A percentile compares a stretch with the other conserved stretches of the same genome.
phyloP scores from a whole-genome alignment of 2,329 filamentous ascomycete species.

The Calonectria naviculata region DNA sequence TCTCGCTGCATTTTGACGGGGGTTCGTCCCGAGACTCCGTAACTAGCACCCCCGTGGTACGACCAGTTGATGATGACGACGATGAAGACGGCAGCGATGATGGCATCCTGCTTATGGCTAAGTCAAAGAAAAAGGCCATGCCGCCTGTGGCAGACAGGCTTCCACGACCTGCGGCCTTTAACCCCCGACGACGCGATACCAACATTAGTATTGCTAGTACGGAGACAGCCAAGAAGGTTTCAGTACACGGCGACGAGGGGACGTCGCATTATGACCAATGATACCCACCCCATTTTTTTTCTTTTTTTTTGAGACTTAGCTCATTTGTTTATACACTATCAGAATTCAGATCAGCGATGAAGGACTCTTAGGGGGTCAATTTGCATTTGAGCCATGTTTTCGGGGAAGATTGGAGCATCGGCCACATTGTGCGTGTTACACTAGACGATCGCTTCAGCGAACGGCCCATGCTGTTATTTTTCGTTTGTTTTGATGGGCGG shows the following conservation, averaged over 20 bases:
- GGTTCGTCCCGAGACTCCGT: constrained; percentile 32
- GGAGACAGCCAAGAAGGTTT: constrained; percentile 71
- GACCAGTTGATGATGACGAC: constrained; percentile 53
- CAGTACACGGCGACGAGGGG: constrained; percentile 49
- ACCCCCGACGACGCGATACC: constrained; percentile 65
- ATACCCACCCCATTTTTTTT: constrained; percentile 36
- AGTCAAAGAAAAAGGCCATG: constrained; percentile 57
- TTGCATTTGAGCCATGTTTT: constrained; percentile 26
- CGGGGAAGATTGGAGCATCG: constrained; percentile 33
- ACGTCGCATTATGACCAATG: constrained; percentile 39
- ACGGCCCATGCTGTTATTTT: constrained; percentile 12
- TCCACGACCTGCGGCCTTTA: constrained; percentile 44
- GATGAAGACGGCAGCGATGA: constrained; percentile 64
- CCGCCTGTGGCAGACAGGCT: constrained; percentile 21
- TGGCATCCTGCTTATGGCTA: constrained; percentile 65
- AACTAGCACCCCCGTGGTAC: constrained; percentile 40
- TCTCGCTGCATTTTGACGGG: constrained; percentile 43
- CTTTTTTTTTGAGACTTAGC: constrained; percentile 18
- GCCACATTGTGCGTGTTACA: constrained; percentile 31
- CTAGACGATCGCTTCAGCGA: constrained; percentile 35
- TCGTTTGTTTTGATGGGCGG: constrained; percentile 31
- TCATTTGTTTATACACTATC: constrained; percentile 28
- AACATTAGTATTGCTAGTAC: constrained; percentile 71
- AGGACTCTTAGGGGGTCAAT: constrained; percentile 25
- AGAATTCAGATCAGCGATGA: constrained; percentile 30